phyloP scores from a whole-genome alignment of 106 monocot species.

The Narthecium ossifragum region DNA sequence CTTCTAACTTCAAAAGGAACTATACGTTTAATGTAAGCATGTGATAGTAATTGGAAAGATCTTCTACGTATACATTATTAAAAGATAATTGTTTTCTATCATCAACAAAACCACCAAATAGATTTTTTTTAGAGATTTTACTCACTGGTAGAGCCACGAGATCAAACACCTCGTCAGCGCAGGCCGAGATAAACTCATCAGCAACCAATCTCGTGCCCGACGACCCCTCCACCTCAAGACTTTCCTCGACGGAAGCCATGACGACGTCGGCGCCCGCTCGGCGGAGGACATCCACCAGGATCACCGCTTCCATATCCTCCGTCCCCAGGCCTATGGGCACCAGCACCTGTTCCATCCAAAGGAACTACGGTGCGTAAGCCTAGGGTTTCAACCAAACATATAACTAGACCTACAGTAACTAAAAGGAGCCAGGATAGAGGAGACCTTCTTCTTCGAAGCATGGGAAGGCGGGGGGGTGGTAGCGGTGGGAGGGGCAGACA shows the following conservation, averaged over 20 bases:
- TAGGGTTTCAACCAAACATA: background rate
- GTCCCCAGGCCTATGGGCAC: slow-evolving; percentile 79
- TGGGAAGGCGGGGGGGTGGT: background rate
- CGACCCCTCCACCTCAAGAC: slow-evolving; percentile 50
- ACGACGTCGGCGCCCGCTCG: slow-evolving; percentile 70
- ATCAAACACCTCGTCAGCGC: slow-evolving; percentile 63
- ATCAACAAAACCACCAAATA: too few species aligned
- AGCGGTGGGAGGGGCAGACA: background rate
- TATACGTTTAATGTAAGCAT: too few species aligned
- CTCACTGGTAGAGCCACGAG: slow-evolving; percentile 80
- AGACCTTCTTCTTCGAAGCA: slow-evolving; percentile 46
- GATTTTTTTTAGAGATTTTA: too few species aligned
- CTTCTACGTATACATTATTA: too few species aligned
- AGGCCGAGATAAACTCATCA: slow-evolving; percentile 47
- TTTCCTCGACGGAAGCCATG: slow-evolving; percentile 71
- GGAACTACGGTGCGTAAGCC: too few species aligned
- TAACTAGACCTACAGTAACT: background rate
- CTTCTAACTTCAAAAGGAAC: too few species aligned
- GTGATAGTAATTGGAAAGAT: too few species aligned
- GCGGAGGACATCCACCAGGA: slow-evolving; percentile 72
- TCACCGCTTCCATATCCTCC: slow-evolving; percentile 94
- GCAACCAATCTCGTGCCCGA: slow-evolving; percentile 68
- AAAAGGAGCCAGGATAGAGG: background rate
- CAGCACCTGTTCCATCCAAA: slow-evolving; percentile 71
- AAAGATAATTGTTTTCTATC: too few species aligned